Evolutionary conservation across 179 eudicot genomes (phyloP).

Genomic region (Beta corolliflora): DNA sequence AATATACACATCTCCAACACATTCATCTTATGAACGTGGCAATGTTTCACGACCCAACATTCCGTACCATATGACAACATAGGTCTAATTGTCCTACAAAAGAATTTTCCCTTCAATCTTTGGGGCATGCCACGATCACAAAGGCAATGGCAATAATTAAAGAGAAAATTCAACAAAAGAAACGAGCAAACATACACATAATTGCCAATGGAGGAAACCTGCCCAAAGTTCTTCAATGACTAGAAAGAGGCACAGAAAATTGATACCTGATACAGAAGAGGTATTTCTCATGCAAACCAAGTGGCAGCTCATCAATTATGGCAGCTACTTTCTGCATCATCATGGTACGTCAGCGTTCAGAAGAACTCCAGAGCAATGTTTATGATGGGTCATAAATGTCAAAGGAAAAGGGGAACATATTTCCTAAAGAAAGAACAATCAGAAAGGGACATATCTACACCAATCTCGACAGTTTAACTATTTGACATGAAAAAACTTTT

Average conservation of each 20-base stretch:
- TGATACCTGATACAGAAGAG: conserved; percentile 80
- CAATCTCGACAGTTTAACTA: not conserved
- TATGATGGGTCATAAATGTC: not conserved
- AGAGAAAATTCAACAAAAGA: not conserved
- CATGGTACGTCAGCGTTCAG: conserved; percentile 22
- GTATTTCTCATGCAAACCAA: conserved; percentile 77
- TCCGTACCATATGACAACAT: too few species aligned
- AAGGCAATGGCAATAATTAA: not conserved
- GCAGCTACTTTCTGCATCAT: conserved; percentile 85
- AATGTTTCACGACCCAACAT: too few species aligned
- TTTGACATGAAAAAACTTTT: not conserved
- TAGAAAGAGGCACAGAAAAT: conserved; percentile 3
- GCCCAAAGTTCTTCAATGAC: not conserved
- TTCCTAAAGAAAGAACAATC: not conserved
- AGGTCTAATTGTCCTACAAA: too few species aligned
- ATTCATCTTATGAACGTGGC: too few species aligned
- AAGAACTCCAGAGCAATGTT: not conserved
- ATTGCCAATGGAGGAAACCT: not conserved
- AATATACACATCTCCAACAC: too few species aligned
- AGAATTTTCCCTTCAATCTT: too few species aligned
- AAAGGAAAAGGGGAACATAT: conserved; percentile 3
- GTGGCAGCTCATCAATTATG: conserved; percentile 85
- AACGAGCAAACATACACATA: not conserved
- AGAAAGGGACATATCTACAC: not conserved
- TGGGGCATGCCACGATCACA: not conserved